These are phyloP conservation scores for Capronia americana DNA, from an alignment of 2,329 filamentous ascomycete genomes.

Conservation along the genomic window DNA sequence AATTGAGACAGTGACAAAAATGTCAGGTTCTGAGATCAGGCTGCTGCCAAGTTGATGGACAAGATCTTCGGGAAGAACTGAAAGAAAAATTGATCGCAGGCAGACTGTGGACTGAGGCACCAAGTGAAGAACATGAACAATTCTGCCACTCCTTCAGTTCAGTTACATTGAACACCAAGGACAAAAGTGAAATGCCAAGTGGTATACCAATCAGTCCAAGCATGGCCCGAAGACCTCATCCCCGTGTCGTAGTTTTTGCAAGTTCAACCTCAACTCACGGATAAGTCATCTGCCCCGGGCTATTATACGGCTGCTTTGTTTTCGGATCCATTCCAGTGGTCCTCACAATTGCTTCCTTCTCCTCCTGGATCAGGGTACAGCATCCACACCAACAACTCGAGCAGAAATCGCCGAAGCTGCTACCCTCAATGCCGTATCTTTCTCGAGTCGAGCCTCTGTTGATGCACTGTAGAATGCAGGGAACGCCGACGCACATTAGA, in stretches of 20 bases:
- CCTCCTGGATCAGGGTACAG: conserved; percentile 65
- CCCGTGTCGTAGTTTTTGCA: not conserved
- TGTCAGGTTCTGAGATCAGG: not conserved
- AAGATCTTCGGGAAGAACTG: not conserved
- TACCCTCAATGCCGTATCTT: conserved; percentile 61
- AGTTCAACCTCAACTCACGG: not conserved
- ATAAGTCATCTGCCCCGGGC: conserved; percentile 31
- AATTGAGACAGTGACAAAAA: not conserved
- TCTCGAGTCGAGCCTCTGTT: conserved; percentile 63
- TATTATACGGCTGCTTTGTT: conserved; percentile 35
- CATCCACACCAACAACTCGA: conserved; percentile 62
- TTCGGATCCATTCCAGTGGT: conserved; percentile 38
- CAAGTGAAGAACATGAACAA: not conserved
- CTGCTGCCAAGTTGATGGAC: not conserved
- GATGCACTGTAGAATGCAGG: conserved; percentile 56
- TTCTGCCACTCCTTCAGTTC: not conserved
- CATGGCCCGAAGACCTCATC: not conserved
- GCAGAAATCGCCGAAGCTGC: conserved; percentile 58
- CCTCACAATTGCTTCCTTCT: conserved; percentile 56
- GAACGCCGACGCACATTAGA: conserved; percentile 43
- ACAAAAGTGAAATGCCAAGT: not conserved
- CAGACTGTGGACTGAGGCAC: not conserved
- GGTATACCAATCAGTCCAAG: not conserved
- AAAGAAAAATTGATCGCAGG: not conserved
- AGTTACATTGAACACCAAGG: not conserved